Evolutionary conservation across 139 green algal genomes (phyloP).

Genomic region (Dunaliella primolecta): DNA sequence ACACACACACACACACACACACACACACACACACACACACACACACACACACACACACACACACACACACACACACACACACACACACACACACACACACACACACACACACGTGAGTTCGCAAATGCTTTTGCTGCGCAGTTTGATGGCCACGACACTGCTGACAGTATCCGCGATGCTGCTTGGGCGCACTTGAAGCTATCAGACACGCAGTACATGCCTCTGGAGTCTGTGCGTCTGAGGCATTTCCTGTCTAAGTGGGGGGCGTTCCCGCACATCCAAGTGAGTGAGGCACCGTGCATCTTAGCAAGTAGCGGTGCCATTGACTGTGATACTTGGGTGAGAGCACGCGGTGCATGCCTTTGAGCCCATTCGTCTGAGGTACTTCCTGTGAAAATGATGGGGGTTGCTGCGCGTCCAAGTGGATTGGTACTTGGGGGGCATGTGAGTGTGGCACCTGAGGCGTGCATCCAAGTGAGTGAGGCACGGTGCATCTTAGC

Average conservation of each 20-base stretch:
- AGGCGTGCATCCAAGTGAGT: too few relatives aligned
- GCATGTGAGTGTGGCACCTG: too few relatives aligned
- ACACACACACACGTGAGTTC: background rate
- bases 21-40: background rate
- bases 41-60: constrained; percentile 6
- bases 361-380: too few relatives aligned
- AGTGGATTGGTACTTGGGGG: background rate
- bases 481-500: too few relatives aligned
- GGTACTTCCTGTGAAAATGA: background rate
- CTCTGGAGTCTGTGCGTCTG: constrained; percentile 37
- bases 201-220: constrained; percentile 34
- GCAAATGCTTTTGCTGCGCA: background rate
- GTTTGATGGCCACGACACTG: constrained; percentile 29
- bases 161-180: constrained; percentile 18
- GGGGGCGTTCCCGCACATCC: constrained; percentile 43
- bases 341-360: too few relatives aligned
- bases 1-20: too few relatives aligned
- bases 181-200: constrained; percentile 38
- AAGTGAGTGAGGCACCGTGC: constrained; percentile 2
- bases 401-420: background rate
- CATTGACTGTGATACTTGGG: too few relatives aligned
- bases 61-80: background rate
- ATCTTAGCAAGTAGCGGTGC: background rate
- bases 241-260: constrained; percentile 34
- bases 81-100: background rate